Percentiles rank a stretch among this genome's conserved stretches.
Evolutionary conservation across 805 yeast species (phyloP).

Genomic region (Saccharomyces mikatae): DNA sequence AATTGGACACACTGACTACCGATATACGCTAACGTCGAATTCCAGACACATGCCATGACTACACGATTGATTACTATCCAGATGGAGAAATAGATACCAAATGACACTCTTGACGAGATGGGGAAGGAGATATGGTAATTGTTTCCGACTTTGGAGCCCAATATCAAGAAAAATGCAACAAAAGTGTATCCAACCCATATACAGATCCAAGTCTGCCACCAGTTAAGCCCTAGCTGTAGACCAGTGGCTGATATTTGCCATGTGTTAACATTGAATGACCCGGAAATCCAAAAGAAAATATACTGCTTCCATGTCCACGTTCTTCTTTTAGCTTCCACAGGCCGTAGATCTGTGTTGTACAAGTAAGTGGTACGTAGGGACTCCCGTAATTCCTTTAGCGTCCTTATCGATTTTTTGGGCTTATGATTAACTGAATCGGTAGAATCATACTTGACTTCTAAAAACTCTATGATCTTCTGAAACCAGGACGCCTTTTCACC

Average conservation of each 20-base stretch:
- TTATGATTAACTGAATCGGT: neutral
- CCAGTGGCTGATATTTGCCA: constrained; percentile 93
- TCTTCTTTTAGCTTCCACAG: constrained; percentile 67
- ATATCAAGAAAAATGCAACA: constrained; percentile 60
- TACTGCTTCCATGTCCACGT: constrained; percentile 80
- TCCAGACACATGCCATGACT: constrained; percentile 86
- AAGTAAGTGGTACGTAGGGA: constrained; percentile 36
- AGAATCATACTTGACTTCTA: constrained; percentile 2
- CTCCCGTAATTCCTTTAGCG: neutral
- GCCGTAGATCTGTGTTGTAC: constrained; percentile 70
- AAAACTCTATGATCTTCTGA: neutral
- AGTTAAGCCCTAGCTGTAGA: constrained; percentile 63
- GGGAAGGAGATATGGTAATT: constrained; percentile 82
- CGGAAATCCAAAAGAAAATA: constrained; percentile 81
- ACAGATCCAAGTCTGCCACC: constrained; percentile 91
- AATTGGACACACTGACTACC: constrained; percentile 80
- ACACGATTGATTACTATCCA: constrained; percentile 89
- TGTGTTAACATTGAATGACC: constrained; percentile 82
- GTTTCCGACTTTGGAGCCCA: constrained; percentile 72
- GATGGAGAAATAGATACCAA: constrained; percentile 78
- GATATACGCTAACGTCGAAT: constrained; percentile 75
- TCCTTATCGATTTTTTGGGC: neutral
- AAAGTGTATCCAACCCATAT: constrained; percentile 80
- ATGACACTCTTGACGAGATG: constrained; percentile 70
- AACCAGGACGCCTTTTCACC: neutral